Evolutionary conservation across 805 yeast species (phyloP), one percentile per base, ranked within the genome.

Genomic region (Sugiyamaella smithiae): DNA sequence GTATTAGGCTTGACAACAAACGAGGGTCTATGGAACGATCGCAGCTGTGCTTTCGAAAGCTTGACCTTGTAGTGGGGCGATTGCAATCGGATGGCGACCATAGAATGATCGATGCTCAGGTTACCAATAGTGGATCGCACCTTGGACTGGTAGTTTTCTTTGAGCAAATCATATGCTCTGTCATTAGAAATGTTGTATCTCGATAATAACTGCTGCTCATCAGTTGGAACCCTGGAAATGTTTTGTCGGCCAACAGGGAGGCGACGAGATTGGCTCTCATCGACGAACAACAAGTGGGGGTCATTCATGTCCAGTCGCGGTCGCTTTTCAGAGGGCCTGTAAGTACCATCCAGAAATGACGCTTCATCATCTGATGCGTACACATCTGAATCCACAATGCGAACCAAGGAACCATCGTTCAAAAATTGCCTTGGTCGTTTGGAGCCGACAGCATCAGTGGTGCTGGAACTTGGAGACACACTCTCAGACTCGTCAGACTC

Each of bases 121-220:
- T 91, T 88, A 40, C 97, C 95, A 59, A 93, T 82, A 5, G 95
- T 95, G 2, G 96, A 81, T 65, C 99, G 82, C 31, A 91, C 87
- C 71, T 88, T 91, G 33, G 95, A 81, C 64, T 89, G 95, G 64
- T 90, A 89, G 60, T 88, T 90, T 49, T 82, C 85, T 61, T 85
- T 85, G 56, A 93, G 72, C 46, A 84, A 68, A 50, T 88, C 95
- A 65, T 93, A 93, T 37, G 84, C 85, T 38, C 78, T 76, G 66
- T 93, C 99, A 67, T 93, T 93, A 5, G 97, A 89, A 33, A 91
- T 76, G 64, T 87, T 85, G 67, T 85, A 88, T 55, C 85, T 83
- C 50, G 74, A 64, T 31, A 76, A 74, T 17, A 88, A 58, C 24
- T 72, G 62, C 52, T 75, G 75, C 41, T 82, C 86, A 50, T 70